Evolutionary conservation across 2,329 filamentous ascomycete genomes (phyloP).

Genomic region (Fonsecaea monophora): DNA sequence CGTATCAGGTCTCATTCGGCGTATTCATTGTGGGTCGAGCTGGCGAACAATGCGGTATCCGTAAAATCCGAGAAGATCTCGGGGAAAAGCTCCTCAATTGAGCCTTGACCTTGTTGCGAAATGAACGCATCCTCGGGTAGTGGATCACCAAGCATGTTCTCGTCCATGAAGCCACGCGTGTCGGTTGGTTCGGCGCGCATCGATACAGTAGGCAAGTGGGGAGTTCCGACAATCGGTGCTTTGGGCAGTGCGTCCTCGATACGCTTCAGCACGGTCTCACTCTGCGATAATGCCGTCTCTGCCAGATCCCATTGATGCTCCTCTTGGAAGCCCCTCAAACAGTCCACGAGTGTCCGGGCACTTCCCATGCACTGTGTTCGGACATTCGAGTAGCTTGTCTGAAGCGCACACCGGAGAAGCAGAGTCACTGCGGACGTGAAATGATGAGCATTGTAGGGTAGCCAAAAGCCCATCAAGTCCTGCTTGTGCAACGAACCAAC

Average conservation of each 20-base stretch:
- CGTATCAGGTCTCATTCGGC: background rate
- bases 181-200: constrained; percentile 25
- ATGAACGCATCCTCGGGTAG: constrained; percentile 29
- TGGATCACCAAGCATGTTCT: constrained; percentile 26
- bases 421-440: constrained; percentile 41
- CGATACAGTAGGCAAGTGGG: constrained; percentile 7
- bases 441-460: constrained; percentile 39
- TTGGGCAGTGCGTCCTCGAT: constrained; percentile 38
- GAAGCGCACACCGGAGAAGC: constrained; percentile 38
- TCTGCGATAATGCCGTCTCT: constrained; percentile 60
- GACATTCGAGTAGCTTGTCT: constrained; percentile 53
- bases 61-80: constrained; percentile 38
- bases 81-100: constrained; percentile 36
- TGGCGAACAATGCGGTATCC: constrained; percentile 35
- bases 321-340: constrained; percentile 56
- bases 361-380: constrained; percentile 55
- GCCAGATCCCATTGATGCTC: constrained; percentile 64
- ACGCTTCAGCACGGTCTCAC: constrained; percentile 51
- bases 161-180: constrained; percentile 19
- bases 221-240: constrained; percentile 25
- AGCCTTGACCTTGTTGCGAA: constrained; percentile 26
- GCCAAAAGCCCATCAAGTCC: constrained; percentile 38
- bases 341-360: constrained; percentile 56
- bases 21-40: constrained; percentile 18
- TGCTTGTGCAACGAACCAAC: constrained; percentile 49